phyloP scores from a whole-genome alignment of 495 filamentous ascomycete species.

The Podospora anserina region DNA sequence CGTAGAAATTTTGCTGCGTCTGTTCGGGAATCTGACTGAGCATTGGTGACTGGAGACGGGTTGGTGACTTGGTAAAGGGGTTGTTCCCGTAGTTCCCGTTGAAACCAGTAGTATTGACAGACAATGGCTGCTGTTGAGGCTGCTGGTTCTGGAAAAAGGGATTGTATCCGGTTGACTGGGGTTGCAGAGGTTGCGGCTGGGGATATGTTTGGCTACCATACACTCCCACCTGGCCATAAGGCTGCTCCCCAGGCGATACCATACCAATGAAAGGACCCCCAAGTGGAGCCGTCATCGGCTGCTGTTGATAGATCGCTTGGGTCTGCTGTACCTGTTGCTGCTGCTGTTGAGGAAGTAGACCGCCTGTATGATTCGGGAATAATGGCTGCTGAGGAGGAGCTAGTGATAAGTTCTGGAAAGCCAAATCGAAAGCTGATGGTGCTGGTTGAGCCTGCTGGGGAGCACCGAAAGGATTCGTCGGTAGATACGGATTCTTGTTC shows the following conservation, averaged over 20 bases:
- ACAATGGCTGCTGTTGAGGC: conserved; percentile 30
- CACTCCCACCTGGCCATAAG: conserved; percentile 41
- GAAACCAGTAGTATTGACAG: conserved; percentile 40
- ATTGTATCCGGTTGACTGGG: conserved; percentile 52
- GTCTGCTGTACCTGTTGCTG: conserved; percentile 26
- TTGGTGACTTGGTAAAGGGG: conserved; percentile 47
- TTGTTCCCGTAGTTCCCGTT: conserved; percentile 36
- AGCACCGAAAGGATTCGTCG: conserved; percentile 51
- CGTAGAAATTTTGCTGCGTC: conserved; percentile 49
- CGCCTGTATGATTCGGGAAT: conserved; percentile 82
- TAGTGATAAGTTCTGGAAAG: conserved; percentile 71
- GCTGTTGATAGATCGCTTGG: conserved; percentile 17
- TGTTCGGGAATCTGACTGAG: conserved; percentile 52
- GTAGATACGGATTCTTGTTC: conserved; percentile 51
- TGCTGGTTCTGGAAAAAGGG: conserved; percentile 58
- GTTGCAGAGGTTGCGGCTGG: conserved; percentile 40
- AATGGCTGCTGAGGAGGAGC: conserved; percentile 58
- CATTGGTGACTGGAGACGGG: conserved; percentile 43
- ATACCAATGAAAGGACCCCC: conserved; percentile 58
- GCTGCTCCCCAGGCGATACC: conserved; percentile 54
- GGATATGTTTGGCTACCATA: conserved; percentile 49
- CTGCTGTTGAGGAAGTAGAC: conserved; percentile 54
- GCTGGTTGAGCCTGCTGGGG: conserved; percentile 38
- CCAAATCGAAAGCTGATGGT: conserved; percentile 53
- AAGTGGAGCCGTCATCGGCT: conserved; percentile 56